These are phyloP conservation scores for Cryptococcus neoformans DNA, from an alignment of 1,284 basidiomycete species.

Conservation along the genomic window DNA sequence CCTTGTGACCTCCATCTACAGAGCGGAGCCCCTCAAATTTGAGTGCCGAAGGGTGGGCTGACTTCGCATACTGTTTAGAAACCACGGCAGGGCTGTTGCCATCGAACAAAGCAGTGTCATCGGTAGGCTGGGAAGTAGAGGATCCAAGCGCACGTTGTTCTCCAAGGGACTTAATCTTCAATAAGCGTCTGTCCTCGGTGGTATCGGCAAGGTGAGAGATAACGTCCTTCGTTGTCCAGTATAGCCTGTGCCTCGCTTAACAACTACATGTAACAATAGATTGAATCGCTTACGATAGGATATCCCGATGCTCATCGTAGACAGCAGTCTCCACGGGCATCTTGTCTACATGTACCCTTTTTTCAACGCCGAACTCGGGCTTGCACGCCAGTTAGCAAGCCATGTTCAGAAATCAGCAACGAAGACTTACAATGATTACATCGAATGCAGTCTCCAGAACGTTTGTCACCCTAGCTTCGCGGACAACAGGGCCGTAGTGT, in stretches of 20 bases:
- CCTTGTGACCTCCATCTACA: slow-evolving; percentile 72
- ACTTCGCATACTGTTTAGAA: slow-evolving; percentile 71
- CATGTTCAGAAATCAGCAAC: background rate
- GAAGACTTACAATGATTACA: slow-evolving; percentile 56
- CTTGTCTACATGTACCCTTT: slow-evolving; percentile 96
- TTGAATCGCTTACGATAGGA: slow-evolving; percentile 53
- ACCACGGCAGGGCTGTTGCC: slow-evolving; percentile 48
- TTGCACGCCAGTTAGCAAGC: slow-evolving; percentile 2
- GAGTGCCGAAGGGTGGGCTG: slow-evolving; percentile 63
- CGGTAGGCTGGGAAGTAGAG: slow-evolving; percentile 68
- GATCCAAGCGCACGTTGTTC: slow-evolving; percentile 64
- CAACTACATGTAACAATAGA: slow-evolving; percentile 23
- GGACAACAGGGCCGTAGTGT: slow-evolving; percentile 90
- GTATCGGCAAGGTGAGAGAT: slow-evolving; percentile 86
- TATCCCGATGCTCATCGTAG: slow-evolving; percentile 87
- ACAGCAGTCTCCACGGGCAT: slow-evolving; percentile 98
- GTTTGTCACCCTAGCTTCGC: slow-evolving; percentile 86
- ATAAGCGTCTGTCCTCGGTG: slow-evolving; percentile 88
- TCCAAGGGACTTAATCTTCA: slow-evolving; percentile 83
- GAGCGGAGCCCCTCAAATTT: slow-evolving; percentile 73
- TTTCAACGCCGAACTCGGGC: slow-evolving; percentile 95
- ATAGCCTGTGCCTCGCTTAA: slow-evolving; percentile 23
- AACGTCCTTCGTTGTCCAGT: slow-evolving; percentile 85
- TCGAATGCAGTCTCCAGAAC: slow-evolving; percentile 97
- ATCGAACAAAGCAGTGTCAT: slow-evolving; percentile 83